Conservation (phyloP, 2,329 filamentous ascomycete species). For the Aspergillus sp. region DNA sequence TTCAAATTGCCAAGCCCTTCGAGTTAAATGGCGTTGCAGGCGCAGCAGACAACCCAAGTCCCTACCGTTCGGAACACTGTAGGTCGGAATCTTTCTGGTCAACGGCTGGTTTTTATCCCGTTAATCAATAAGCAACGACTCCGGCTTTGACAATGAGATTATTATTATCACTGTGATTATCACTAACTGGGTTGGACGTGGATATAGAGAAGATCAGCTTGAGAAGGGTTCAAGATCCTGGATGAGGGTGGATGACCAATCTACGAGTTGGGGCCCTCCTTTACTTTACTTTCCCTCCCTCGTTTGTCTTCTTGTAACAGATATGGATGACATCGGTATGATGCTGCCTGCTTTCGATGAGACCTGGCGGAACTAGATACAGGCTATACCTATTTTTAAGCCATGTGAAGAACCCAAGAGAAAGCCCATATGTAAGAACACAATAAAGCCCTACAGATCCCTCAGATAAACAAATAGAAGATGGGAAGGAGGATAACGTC, state of each 20-base stretch:
- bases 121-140: background rate
- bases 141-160: background rate
- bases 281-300: background rate
- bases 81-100: background rate
- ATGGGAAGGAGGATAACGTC: background rate
- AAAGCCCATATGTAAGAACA: background rate
- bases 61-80: background rate
- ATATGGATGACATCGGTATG: background rate
- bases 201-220: background rate
- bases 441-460: background rate
- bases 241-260: background rate
- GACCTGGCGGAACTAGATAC: background rate
- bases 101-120: background rate
- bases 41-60: conserved; percentile 5
- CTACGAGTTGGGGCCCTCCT: too few relatives aligned
- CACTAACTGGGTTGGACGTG: background rate
- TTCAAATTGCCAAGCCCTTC: conserved; percentile 16
- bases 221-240: background rate
- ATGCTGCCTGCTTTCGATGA: background rate
- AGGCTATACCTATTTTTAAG: background rate
- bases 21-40: conserved; percentile 12
- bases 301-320: background rate
- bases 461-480: background rate
- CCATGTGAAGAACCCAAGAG: background rate
- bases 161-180: background rate